phyloP scores from a whole-genome alignment of 352 stramenopile genomes.

The Pythium monospermum region DNA sequence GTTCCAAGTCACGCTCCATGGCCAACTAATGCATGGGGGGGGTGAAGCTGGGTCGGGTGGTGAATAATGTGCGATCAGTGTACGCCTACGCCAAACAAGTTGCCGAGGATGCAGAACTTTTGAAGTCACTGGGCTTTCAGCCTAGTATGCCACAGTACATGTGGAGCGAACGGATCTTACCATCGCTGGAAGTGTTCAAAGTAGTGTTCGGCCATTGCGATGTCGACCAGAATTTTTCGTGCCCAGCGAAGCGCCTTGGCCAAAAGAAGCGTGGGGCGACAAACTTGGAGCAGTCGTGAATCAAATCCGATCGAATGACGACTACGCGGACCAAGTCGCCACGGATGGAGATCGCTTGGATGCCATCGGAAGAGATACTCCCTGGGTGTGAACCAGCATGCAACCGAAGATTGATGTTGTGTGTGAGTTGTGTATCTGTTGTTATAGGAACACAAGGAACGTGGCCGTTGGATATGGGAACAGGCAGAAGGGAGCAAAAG shows the following conservation, averaged over 20 bases:
- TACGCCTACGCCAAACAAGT: background rate
- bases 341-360: background rate
- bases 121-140: no score
- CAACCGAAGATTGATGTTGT: no score
- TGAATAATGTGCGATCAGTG: slow-evolving; percentile 16
- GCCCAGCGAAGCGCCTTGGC: background rate
- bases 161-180: no score
- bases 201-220: background rate
- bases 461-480: no score
- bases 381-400: no score
- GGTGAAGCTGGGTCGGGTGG: slow-evolving; percentile 2
- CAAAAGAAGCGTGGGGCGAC: background rate
- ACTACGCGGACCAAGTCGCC: background rate
- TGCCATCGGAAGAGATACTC: background rate
- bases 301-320: background rate
- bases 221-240: background rate
- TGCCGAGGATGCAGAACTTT: background rate
- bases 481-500: no score
- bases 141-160: no score
- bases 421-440: no score
- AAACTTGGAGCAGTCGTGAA: background rate
- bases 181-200: background rate
- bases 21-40: slow-evolving; percentile 9
- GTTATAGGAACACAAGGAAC: no score
- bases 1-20: no score